phyloP scores from a whole-genome alignment of 169 alveolate genomes.

The Eimeria brunetti region DNA sequence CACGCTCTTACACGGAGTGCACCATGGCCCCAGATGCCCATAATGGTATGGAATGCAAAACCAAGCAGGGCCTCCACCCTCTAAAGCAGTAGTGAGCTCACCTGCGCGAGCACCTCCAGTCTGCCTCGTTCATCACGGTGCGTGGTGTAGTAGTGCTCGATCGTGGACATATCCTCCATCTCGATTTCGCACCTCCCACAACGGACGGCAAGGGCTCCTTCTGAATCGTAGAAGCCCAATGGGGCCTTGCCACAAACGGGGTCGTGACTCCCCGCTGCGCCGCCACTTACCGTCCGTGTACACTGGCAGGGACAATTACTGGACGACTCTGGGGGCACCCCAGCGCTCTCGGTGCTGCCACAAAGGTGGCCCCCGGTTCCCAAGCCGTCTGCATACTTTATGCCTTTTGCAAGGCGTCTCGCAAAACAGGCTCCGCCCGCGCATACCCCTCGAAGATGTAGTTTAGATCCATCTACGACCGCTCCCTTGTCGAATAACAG shows the following conservation, averaged over 20 bases:
- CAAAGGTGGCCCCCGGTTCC: background rate
- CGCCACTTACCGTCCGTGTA: background rate
- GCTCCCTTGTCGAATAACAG: constrained; percentile 45
- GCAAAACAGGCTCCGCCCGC: constrained; percentile 28
- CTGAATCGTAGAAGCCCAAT: background rate
- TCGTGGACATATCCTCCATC: constrained; percentile 39
- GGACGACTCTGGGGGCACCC: background rate
- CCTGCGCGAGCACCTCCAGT: constrained; percentile 59
- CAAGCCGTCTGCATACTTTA: background rate
- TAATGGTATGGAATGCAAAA: background rate
- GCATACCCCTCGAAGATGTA: constrained; percentile 42
- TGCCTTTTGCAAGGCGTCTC: background rate
- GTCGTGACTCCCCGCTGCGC: background rate
- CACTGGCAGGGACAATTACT: background rate
- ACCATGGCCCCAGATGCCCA: background rate
- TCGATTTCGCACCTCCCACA: background rate
- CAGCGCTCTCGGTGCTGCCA: background rate
- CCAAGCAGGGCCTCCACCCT: background rate
- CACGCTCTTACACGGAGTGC: too few species aligned
- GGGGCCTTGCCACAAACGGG: background rate
- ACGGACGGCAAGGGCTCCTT: background rate
- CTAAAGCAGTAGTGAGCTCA: background rate
- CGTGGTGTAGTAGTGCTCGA: constrained; percentile 61
- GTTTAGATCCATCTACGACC: constrained; percentile 28
- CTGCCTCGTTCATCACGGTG: constrained; percentile 58